A percentile compares a stretch with the other conserved stretches of the same genome.
Evolutionary conservation across 768 basidiomycete genomes (phyloP).

Genomic region (Leccinum ochraceum): DNA sequence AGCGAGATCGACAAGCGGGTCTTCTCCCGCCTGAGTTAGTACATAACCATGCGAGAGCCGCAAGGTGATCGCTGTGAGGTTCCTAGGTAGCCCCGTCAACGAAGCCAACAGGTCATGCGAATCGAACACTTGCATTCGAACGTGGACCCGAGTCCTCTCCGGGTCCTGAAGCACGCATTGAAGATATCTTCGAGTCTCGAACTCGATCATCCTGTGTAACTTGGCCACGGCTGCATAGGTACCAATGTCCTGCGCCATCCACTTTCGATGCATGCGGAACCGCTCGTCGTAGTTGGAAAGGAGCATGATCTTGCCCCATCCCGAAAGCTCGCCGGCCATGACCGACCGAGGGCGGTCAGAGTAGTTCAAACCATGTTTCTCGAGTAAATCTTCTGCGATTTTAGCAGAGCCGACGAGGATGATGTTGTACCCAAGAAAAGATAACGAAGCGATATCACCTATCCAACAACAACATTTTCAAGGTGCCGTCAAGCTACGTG

Average conservation of each 20-base stretch:
- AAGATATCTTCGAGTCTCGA: slow-evolving; percentile 16
- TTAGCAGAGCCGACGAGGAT: slow-evolving; percentile 45
- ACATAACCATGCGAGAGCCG: slow-evolving; percentile 43
- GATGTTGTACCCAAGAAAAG: slow-evolving; percentile 33
- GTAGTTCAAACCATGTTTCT: slow-evolving; percentile 45
- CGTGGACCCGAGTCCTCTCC: neutral
- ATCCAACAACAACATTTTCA: neutral
- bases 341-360: slow-evolving; percentile 32
- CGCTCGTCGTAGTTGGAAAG: slow-evolving; percentile 14
- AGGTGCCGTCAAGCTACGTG: neutral
- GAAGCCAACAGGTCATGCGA: too few species aligned
- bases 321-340: slow-evolving; percentile 21
- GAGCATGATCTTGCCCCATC: slow-evolving; percentile 24
- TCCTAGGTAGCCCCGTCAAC: neutral
- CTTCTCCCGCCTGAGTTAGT: slow-evolving; percentile 36
- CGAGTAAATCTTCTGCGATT: slow-evolving; percentile 45
- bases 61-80: slow-evolving; percentile 31
- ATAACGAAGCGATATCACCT: slow-evolving; percentile 19
- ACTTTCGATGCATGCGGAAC: slow-evolving; percentile 22
- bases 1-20: slow-evolving; percentile 36
- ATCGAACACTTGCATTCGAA: neutral
- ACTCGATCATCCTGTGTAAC: slow-evolving; percentile 19
- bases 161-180: slow-evolving; percentile 12
- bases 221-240: slow-evolving; percentile 11
- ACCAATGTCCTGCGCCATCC: slow-evolving; percentile 19